These are phyloP conservation scores for Moesziomyces globuligerus DNA, from an alignment of 1,284 basidiomycete species.

Conservation along the genomic window DNA sequence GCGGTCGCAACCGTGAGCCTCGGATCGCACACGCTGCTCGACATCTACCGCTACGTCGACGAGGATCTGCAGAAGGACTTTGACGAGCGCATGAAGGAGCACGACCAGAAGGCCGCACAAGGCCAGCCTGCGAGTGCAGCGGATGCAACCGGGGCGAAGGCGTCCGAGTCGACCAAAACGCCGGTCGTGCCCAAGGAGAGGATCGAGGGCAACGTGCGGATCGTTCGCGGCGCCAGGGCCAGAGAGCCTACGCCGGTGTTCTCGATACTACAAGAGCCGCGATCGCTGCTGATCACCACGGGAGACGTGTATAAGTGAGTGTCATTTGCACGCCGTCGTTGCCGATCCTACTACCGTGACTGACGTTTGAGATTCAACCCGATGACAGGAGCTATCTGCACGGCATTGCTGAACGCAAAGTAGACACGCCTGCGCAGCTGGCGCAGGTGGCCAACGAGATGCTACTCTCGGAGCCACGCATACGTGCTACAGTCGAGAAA, in stretches of 20 bases:
- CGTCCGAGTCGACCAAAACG: slow-evolving; percentile 5
- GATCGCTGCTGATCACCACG: slow-evolving; percentile 61
- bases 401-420: slow-evolving; percentile 70
- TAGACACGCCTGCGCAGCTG: slow-evolving; percentile 46
- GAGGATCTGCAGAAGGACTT: slow-evolving; percentile 42
- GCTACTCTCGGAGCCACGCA: slow-evolving; percentile 25
- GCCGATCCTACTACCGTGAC: too few species aligned
- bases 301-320: slow-evolving; percentile 57
- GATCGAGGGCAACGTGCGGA: slow-evolving; percentile 44
- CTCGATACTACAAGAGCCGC: slow-evolving; percentile 61
- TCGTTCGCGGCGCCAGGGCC: slow-evolving; percentile 48
- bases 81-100: slow-evolving; percentile 33
- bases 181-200: slow-evolving; percentile 39
- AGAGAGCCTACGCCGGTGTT: slow-evolving; percentile 57
- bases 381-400: slow-evolving; percentile 58
- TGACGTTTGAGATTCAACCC: not conserved
- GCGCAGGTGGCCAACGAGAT: slow-evolving; percentile 44
- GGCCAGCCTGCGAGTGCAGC: too few species aligned
- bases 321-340: too few species aligned
- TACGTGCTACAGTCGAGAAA: slow-evolving; percentile 18
- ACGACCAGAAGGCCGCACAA: slow-evolving; percentile 16
- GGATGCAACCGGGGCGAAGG: not conserved
- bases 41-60: slow-evolving; percentile 79
- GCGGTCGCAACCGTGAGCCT: slow-evolving; percentile 89
- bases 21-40: slow-evolving; percentile 82